Evolutionary conservation across 2,329 filamentous ascomycete species (phyloP).

Genomic region (Alternaria dauci): DNA sequence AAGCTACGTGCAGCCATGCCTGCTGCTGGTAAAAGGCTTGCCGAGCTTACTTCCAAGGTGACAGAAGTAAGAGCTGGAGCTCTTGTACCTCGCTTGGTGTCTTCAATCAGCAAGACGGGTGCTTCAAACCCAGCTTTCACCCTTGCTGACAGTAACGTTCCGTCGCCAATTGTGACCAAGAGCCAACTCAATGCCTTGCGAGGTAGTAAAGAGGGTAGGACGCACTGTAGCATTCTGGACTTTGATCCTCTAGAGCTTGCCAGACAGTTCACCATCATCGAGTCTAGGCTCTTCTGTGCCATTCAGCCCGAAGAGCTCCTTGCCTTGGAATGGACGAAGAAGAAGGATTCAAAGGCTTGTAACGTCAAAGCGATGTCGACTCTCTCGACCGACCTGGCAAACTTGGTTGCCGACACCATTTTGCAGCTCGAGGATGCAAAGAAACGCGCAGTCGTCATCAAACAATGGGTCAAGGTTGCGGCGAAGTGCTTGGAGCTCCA

Average conservation of each 20-base stretch:
- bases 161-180: constrained; percentile 74
- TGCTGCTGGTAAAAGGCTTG: constrained; percentile 78
- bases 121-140: constrained; percentile 76
- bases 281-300: constrained; percentile 88
- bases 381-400: constrained; percentile 89
- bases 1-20: constrained; percentile 75
- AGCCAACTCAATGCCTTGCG: constrained; percentile 77
- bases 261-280: constrained; percentile 89
- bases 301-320: constrained; percentile 93
- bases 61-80: constrained; percentile 72
- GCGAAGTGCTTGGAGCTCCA: constrained; percentile 85
- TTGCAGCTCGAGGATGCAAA: constrained; percentile 88
- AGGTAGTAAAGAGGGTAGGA: constrained; percentile 77
- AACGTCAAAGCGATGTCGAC: constrained; percentile 96
- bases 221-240: constrained; percentile 78
- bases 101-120: constrained; percentile 87
- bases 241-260: constrained; percentile 92
- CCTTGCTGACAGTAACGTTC: constrained; percentile 74
- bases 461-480: constrained; percentile 98
- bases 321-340: constrained; percentile 93
- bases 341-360: constrained; percentile 76
- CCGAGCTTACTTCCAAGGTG: constrained; percentile 82
- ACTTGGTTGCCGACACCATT: constrained; percentile 92
- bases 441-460: constrained; percentile 88
- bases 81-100: constrained; percentile 82